These are phyloP conservation scores for Apophysomyces variabilis DNA, from an alignment of 371 early-diverging fungal genomes.

Conservation along the genomic window DNA sequence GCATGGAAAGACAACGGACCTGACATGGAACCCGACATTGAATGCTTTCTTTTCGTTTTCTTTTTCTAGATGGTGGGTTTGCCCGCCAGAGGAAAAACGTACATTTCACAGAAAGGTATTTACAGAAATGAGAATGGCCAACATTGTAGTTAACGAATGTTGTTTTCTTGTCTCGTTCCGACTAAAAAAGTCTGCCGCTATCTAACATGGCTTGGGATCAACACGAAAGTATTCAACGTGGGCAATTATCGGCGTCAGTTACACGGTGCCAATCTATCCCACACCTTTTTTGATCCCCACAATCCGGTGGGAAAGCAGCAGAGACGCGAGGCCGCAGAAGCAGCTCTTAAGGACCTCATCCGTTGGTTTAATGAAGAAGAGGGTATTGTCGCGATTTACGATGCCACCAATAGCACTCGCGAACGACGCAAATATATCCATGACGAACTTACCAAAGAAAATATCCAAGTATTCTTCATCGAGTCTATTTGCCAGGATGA, in stretches of 20 bases:
- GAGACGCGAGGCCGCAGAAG: conserved; percentile 82
- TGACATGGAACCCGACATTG: not conserved
- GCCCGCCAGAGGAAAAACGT: conserved; percentile 91
- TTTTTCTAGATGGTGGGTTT: conserved; percentile 77
- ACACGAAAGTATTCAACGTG: conserved; percentile 92
- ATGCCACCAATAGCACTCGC: conserved; percentile 95
- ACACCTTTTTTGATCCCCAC: conserved; percentile 92
- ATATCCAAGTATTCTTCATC: conserved; percentile 92
- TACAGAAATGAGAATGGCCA: not conserved
- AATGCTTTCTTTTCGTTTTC: not conserved
- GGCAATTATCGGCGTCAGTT: conserved; percentile 93
- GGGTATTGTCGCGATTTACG: conserved; percentile 90
- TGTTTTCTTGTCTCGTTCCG: no score
- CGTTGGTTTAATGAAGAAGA: conserved; percentile 84
- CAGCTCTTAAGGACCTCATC: conserved; percentile 91
- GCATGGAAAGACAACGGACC: not conserved
- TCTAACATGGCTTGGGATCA: conserved; percentile 90
- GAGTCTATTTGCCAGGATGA: conserved; percentile 95
- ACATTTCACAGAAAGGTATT: conserved; percentile 91
- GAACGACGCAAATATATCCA: conserved; percentile 79
- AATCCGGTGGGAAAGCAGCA: conserved; percentile 77
- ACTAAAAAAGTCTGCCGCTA: conserved; percentile 25
- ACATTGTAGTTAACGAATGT: not conserved
- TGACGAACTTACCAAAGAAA: conserved; percentile 65
- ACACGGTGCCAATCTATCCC: conserved; percentile 82